A percentile compares a stretch with the other conserved stretches of the same genome.
phyloP scores from a whole-genome alignment of 305 asterid species.

The Solanum aculeatissimum region DNA sequence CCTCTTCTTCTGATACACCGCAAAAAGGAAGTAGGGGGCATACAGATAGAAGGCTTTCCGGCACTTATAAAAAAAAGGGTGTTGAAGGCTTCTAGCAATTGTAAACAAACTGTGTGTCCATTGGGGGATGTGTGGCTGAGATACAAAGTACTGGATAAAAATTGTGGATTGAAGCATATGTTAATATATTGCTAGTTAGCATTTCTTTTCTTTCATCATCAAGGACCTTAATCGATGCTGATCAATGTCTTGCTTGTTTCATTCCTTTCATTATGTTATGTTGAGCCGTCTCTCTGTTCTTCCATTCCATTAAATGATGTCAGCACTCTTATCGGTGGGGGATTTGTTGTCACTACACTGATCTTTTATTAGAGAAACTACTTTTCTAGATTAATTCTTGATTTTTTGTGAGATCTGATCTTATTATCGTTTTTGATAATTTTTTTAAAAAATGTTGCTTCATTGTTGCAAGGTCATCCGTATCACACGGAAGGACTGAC shows the following conservation, averaged over 20 bases:
- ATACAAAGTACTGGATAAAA: background rate
- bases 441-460: background rate
- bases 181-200: background rate
- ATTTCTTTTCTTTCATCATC: background rate
- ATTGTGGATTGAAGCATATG: background rate
- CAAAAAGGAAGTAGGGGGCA: background rate
- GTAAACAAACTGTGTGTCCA: background rate
- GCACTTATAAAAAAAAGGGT: background rate
- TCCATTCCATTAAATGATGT: background rate
- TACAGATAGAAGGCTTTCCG: background rate
- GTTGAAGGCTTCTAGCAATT: background rate
- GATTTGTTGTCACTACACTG: background rate
- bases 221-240: background rate
- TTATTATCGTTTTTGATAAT: background rate
- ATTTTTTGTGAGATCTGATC: background rate
- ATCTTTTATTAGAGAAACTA: background rate
- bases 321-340: background rate
- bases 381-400: background rate
- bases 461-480: conserved; percentile 44
- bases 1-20: background rate
- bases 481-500: conserved; percentile 75
- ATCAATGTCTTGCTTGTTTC: background rate
- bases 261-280: background rate
- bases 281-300: background rate
- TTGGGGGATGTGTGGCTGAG: background rate